Base-by-base conservation (phyloP, 1,284 basidiomycete genomes). In the Hypsizygus ulmarius region DNA sequence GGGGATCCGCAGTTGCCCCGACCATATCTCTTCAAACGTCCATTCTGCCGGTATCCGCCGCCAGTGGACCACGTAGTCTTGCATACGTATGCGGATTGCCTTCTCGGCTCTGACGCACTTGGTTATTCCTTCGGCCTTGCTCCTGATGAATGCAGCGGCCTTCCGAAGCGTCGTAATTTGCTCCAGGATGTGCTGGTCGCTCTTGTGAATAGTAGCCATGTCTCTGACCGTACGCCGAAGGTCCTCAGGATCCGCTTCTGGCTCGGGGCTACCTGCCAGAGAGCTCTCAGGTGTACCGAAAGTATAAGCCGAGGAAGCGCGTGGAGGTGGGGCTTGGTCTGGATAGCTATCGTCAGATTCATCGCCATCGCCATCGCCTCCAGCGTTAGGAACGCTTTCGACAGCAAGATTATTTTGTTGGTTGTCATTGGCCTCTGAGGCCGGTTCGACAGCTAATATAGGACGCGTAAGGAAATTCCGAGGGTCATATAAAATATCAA, bases 11-110 rank as follows among this genome's bases (percentile, higher is more conserved):
- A 59, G 50, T 29, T 45, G 5, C 2, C 54, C 58, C 2, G 47
- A 43, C 56, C 59, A 61, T 2, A 60, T 45, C 16, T 60, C 59
- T n/a, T 52, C 34, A 14, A 53, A 52, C 2, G 45, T 47, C 59
- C 58, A 61, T 1, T 35, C 21, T 9, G 44, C 44, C 11, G n/a
- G 9, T 1, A 41, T 41, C 29, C 40, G 35, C 7, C 32, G 40
- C 58, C 56, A 59, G 39, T 58, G 41, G 9, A 42, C 14, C 11
- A 52, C 16, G 32, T 50, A 58, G 3, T 37, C 39, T 29, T 57
- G 49, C 16, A 59, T 38, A 18, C 60, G 56, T 18, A 47, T 32
- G n/a, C 51, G 47, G 37, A 47, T 52, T 0, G 32, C 49, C 19
- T 32, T 44, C 40, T 56, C 56, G 10, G 51, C 50, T 39, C 47